These are phyloP conservation scores for Pharnaceum exiguum DNA, from an alignment of 148 eudicot species.

Conservation along the genomic window DNA sequence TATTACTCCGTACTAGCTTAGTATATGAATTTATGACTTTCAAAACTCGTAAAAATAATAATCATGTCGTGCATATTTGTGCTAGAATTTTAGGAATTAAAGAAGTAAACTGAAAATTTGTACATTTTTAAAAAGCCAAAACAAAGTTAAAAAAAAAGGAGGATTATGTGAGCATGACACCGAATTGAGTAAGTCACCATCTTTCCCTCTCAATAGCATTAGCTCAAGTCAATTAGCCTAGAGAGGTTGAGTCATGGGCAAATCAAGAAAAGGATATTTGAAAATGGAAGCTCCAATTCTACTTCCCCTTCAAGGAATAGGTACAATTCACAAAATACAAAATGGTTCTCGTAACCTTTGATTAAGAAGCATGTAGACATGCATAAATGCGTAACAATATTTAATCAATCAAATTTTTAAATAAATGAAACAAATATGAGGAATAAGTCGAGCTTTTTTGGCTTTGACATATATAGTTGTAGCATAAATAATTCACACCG, in stretches of 20 bases:
- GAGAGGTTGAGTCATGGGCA: neutral
- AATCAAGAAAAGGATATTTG: neutral
- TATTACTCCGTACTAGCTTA: no score
- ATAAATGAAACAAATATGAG: neutral
- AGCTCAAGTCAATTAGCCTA: neutral
- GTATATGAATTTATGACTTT: no score
- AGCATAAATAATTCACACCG: slow-evolving; percentile 34
- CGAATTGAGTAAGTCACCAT: slow-evolving; percentile 9
- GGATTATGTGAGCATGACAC: neutral
- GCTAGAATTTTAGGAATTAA: no score
- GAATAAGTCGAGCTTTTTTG: slow-evolving; percentile 21
- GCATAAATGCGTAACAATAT: neutral
- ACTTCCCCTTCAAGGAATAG: neutral
- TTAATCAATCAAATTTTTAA: neutral
- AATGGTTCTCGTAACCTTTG: slow-evolving; percentile 2
- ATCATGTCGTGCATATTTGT: no score
- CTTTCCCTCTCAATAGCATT: slow-evolving; percentile 5
- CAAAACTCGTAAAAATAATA: no score
- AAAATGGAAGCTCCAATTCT: neutral
- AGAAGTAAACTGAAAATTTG: no score
- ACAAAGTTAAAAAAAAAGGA: neutral
- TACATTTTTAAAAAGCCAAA: neutral
- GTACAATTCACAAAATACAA: neutral
- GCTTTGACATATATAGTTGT: slow-evolving; percentile 11
- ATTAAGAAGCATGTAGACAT: slow-evolving; percentile 5